Conservation (phyloP, 2,329 filamentous ascomycete genomes). For the Phialemoniopsis sp. region DNA sequence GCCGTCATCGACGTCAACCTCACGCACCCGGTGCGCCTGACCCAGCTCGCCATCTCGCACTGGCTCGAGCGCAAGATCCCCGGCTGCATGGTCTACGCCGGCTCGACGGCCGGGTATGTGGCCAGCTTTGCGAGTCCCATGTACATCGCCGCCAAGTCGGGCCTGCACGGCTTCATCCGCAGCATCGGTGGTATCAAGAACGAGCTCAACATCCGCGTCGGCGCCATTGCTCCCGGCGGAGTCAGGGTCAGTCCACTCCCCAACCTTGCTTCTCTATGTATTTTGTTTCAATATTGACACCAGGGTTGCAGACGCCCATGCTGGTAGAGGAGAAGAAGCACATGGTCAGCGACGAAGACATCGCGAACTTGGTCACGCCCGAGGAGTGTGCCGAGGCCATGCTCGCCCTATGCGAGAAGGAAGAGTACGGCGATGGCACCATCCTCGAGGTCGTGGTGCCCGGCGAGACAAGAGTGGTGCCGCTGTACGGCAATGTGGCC, state of each 20-base stretch:
- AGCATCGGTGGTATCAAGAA: constrained; percentile 25
- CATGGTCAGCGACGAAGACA: constrained; percentile 25
- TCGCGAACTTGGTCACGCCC: constrained; percentile 29
- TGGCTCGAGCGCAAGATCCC: constrained; percentile 15
- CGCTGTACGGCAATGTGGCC: no score
- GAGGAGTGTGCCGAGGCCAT: constrained; percentile 38
- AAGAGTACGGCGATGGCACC: constrained; percentile 28
- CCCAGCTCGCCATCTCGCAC: constrained; percentile 32
- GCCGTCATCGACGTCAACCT: constrained; percentile 33
- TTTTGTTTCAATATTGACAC: no score
- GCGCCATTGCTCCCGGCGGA: constrained; percentile 37
- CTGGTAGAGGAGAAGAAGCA: constrained; percentile 34
- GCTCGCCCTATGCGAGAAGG: constrained; percentile 30
- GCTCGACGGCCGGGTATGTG: constrained; percentile 29
- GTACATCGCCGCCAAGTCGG: constrained; percentile 33
- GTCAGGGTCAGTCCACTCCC: constrained; percentile 37
- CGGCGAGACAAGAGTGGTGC: constrained; percentile 22
- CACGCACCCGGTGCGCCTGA: constrained; percentile 33
- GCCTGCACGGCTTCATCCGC: constrained; percentile 32
- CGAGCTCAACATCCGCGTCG: constrained; percentile 29
- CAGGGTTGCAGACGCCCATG: no score
- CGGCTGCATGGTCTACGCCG: constrained; percentile 24
- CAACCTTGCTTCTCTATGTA: constrained; percentile 14
- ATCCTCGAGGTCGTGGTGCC: constrained; percentile 33
- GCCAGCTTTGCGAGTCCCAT: constrained; percentile 27